Percentiles rank a stretch among this genome's conserved stretches.
Evolutionary conservation across 2,329 filamentous ascomycete genomes (phyloP).

Genomic region (Cordyceps tenuipes): DNA sequence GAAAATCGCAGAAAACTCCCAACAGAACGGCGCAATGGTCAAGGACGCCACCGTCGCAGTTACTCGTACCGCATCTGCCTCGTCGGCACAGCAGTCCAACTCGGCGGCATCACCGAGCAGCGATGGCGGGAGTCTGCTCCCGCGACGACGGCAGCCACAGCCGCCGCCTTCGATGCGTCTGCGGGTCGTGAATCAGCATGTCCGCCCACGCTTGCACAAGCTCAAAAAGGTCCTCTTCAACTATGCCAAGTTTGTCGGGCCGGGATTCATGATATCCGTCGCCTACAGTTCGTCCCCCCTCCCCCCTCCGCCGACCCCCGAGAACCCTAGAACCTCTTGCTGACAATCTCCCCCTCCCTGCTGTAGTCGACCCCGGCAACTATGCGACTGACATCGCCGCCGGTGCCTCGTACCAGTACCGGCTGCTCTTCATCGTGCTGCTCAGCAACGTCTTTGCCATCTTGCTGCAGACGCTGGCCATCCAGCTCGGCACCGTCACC

Average conservation of each 20-base stretch:
- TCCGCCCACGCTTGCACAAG: background rate
- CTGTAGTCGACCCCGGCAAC: slow-evolving; percentile 50
- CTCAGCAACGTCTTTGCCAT: slow-evolving; percentile 65
- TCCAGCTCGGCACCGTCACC: slow-evolving; percentile 62
- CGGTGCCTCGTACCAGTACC: slow-evolving; percentile 57
- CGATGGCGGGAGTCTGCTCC: background rate
- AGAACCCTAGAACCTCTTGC: background rate
- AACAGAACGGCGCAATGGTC: background rate
- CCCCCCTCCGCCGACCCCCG: background rate
- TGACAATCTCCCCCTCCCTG: background rate
- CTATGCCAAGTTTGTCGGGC: slow-evolving; percentile 42
- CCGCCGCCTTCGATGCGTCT: background rate
- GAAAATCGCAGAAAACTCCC: background rate
- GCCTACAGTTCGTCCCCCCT: slow-evolving; percentile 42
- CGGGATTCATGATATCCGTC: slow-evolving; percentile 57
- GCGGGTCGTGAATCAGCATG: background rate
- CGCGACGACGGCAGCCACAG: background rate
- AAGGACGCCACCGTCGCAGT: background rate
- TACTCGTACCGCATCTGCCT: background rate
- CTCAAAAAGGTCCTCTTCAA: background rate
- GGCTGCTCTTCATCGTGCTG: slow-evolving; percentile 59
- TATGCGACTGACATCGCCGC: slow-evolving; percentile 64
- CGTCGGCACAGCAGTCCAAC: background rate
- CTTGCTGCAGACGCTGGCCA: slow-evolving; percentile 58
- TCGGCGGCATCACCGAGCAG: background rate